Conservation (phyloP, 768 basidiomycete genomes). For the Brasilioporus rufonigricans region DNA sequence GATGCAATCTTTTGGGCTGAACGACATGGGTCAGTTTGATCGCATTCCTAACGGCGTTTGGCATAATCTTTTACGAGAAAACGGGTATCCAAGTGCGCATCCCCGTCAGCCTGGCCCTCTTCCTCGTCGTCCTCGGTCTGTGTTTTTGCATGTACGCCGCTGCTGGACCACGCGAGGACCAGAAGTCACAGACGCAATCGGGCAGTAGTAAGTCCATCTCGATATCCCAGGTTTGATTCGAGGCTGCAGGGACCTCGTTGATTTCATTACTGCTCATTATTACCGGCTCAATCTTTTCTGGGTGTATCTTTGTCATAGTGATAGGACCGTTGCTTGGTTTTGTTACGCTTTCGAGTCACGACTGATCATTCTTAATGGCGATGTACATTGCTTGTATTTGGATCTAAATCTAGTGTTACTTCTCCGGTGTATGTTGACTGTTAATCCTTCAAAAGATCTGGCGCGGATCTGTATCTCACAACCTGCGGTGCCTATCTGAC, state of each 20-base stretch:
- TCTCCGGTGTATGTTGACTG: too few species aligned
- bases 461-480: too few species aligned
- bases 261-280: neutral
- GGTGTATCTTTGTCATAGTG: neutral
- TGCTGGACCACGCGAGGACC: conserved; percentile 19
- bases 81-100: conserved; percentile 27
- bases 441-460: too few species aligned
- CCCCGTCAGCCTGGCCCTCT: conserved; percentile 24
- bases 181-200: neutral
- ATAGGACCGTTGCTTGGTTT: neutral
- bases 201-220: neutral
- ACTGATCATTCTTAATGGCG: neutral
- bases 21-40: conserved; percentile 26
- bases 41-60: conserved; percentile 34
- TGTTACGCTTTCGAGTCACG: too few species aligned
- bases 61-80: conserved; percentile 27
- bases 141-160: conserved; percentile 29
- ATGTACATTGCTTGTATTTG: neutral
- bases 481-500: too few species aligned
- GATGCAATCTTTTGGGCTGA: neutral
- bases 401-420: too few species aligned
- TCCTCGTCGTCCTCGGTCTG: conserved; percentile 21
- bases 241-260: neutral
- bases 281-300: neutral
- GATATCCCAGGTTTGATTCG: conserved; percentile 3